Evolutionary conservation across 306 rosid species (phyloP).

Genomic region (Oxytropis ochrocephala): DNA sequence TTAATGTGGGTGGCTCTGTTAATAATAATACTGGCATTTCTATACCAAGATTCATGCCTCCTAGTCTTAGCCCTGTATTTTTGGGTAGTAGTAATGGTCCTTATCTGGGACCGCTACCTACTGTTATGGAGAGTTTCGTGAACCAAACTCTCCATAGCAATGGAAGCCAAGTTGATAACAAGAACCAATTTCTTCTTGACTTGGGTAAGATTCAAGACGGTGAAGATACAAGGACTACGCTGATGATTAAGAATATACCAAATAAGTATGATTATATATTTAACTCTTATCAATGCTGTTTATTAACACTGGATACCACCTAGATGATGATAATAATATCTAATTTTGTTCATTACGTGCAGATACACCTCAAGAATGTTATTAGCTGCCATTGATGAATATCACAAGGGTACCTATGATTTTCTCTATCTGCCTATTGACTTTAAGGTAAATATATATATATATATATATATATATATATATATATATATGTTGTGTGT

Average conservation of each 20-base stretch:
- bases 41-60: constrained; percentile 62
- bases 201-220: constrained; percentile 73
- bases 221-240: constrained; percentile 88
- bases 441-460: constrained; percentile 88
- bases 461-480: too few species aligned
- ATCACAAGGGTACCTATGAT: constrained; percentile 83
- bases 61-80: constrained; percentile 70
- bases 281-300: background rate
- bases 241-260: constrained; percentile 97
- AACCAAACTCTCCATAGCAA: constrained; percentile 62
- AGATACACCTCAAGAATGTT: constrained; percentile 97
- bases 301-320: constrained; percentile 4
- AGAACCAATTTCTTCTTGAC: constrained; percentile 92
- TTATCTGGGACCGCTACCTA: constrained; percentile 49
- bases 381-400: constrained; percentile 93
- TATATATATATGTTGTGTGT: constrained; percentile 8
- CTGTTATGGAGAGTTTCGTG: constrained; percentile 56
- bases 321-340: background rate
- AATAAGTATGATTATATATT: constrained; percentile 84
- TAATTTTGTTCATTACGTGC: constrained; percentile 21
- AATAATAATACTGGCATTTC: constrained; percentile 47
- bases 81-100: constrained; percentile 73
- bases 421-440: constrained; percentile 95
- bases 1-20: constrained; percentile 48
- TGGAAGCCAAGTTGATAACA: constrained; percentile 69